Evolutionary conservation across 1,139 yeast genomes (phyloP).

Genomic region (Hemisphaericaspora subhashii): DNA sequence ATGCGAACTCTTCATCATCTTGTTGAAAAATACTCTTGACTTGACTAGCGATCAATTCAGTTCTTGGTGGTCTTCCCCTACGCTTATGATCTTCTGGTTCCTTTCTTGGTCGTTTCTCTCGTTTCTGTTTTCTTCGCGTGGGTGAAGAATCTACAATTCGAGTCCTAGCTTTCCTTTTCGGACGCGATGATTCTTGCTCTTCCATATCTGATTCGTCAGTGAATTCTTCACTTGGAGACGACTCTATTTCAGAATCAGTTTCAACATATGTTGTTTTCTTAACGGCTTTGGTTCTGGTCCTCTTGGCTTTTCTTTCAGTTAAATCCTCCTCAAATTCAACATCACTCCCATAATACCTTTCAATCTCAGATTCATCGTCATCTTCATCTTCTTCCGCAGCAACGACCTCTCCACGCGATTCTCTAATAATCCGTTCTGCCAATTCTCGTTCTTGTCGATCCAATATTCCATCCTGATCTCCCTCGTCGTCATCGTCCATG

Average conservation of each 20-base stretch:
- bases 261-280: conserved; percentile 1
- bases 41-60: conserved; percentile 31
- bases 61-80: conserved; percentile 38
- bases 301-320: conserved; percentile 7
- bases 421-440: conserved; percentile 43
- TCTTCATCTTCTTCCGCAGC: conserved; percentile 9
- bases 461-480: conserved; percentile 27
- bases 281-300: conserved; percentile 10
- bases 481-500: conserved; percentile 32
- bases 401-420: conserved; percentile 21
- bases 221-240: conserved; percentile 9
- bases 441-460: conserved; percentile 40
- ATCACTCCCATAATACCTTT: conserved; percentile 27
- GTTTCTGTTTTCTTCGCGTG: conserved; percentile 21
- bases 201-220: conserved; percentile 6
- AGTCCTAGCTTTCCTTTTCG: background rate
- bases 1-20: conserved; percentile 23
- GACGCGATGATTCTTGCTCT: conserved; percentile 8
- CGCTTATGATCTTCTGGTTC: background rate
- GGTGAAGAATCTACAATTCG: background rate
- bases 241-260: conserved; percentile 8
- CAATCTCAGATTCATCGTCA: conserved; percentile 3
- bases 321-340: conserved; percentile 34
- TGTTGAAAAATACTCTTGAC: conserved; percentile 38
- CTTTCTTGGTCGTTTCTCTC: conserved; percentile 6